A percentile compares a stretch with the other conserved stretches of the same genome.
Conservation (phyloP, 768 basidiomycete species). For the Kwoniella dendrophila region DNA sequence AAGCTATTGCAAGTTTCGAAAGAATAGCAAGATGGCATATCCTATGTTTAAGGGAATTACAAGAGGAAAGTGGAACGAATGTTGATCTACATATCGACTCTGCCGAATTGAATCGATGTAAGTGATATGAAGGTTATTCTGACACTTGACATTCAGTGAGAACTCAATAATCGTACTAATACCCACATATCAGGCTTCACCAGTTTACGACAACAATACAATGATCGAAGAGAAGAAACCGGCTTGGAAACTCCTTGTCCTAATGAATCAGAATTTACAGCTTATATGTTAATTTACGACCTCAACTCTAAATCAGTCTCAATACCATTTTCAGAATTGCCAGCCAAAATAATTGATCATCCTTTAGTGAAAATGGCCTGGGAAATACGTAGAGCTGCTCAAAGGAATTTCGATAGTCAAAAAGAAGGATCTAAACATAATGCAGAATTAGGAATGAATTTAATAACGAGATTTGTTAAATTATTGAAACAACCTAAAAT, state of each 20-base stretch:
- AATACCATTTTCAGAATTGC: slow-evolving; percentile 64
- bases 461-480: slow-evolving; percentile 69
- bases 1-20: slow-evolving; percentile 86
- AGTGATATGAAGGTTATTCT: too few species aligned
- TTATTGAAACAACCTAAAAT: slow-evolving; percentile 69
- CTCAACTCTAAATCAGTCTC: slow-evolving; percentile 80
- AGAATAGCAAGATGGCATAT: slow-evolving; percentile 94
- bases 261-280: slow-evolving; percentile 91
- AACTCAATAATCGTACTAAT: too few species aligned
- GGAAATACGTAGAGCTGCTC: slow-evolving; percentile 75
- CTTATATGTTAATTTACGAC: slow-evolving; percentile 91
- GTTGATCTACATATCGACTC: slow-evolving; percentile 50
- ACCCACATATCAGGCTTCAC: slow-evolving; percentile 68
- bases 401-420: slow-evolving; percentile 65
- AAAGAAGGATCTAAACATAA: slow-evolving; percentile 60
- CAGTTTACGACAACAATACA: slow-evolving; percentile 89
- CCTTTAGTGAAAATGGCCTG: slow-evolving; percentile 82
- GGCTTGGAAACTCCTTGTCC: slow-evolving; percentile 66
- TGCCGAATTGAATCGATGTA: slow-evolving; percentile 57
- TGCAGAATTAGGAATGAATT: slow-evolving; percentile 63
- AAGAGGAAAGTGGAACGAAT: slow-evolving; percentile 58
- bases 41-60: slow-evolving; percentile 63
- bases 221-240: slow-evolving; percentile 65
- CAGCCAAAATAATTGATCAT: slow-evolving; percentile 67
- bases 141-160: too few species aligned